Base-by-base conservation (phyloP, 345 rosid genomes). In the Trapa bicornis region DNA sequence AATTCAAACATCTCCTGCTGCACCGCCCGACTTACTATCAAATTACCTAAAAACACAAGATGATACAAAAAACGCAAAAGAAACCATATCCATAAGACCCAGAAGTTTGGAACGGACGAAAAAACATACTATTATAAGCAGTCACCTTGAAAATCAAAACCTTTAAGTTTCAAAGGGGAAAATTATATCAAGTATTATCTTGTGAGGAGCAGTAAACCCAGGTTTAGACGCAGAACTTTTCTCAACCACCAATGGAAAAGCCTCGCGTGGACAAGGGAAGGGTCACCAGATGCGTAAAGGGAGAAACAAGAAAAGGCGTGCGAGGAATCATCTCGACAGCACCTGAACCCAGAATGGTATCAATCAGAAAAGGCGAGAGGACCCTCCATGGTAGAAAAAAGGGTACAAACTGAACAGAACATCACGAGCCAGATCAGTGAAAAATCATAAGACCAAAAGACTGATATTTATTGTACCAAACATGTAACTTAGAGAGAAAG, bases 231-330 rank as follows among this genome's bases (percentile, higher is more conserved):
- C 29, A 22, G 29, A 22, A 22, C 29, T 38, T 38, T 29, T 37
- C 67, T 38, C 37, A 4, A 0, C 54, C 47, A 12, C 5, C 32
- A 22, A 68, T 76, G 78, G 75, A 37, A 47, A 22, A 22, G 29
- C 29, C 29, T 22, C 29, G 29, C 29, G 29, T 22, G 29, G 29
- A 22, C 29, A 22, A 22, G 29, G 29, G 29, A 22, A 22, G 29
- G 29, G 29, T 22, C 29, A 22, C 29, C 29, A 22, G 29, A 22
- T 22, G 29, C 29, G 29, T 11, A 47, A 12, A 12, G 2, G 3
- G 14, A 12, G 16, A 54, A 67, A 9, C 41, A 17, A n/a, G 50
- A 32, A 68, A 38, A 68, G 45, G 36, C 54, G 14, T 6, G 64
- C 71, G 0, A 35, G 37, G 54, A 33, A 16, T 47, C 32, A 2